These are phyloP conservation scores for Trichoderma arundinaceum DNA, from an alignment of 2,329 filamentous ascomycete species.

Conservation along the genomic window DNA sequence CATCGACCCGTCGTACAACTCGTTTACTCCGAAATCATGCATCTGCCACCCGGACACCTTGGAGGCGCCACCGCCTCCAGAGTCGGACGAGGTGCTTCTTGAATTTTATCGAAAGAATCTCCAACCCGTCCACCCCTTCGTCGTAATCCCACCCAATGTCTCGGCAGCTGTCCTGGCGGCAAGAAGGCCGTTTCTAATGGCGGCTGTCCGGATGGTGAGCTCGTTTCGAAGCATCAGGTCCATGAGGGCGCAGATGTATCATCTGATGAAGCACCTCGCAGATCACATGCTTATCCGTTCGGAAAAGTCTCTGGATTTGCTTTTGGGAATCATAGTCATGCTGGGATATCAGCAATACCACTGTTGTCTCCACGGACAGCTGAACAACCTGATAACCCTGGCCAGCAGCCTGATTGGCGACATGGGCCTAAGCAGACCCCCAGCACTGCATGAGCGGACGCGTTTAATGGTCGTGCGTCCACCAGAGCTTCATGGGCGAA, in stretches of 20 bases:
- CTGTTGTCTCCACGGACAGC: constrained; percentile 58
- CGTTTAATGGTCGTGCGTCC: constrained; percentile 51
- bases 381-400: constrained; percentile 57
- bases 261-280: constrained; percentile 52
- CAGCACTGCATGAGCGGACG: constrained; percentile 50
- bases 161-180: constrained; percentile 47
- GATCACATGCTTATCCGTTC: constrained; percentile 57
- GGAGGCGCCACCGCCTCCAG: constrained; percentile 48
- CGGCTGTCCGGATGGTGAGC: constrained; percentile 56
- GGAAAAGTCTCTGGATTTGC: constrained; percentile 56
- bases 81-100: constrained; percentile 54
- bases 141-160: constrained; percentile 48
- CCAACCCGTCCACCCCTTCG: constrained; percentile 54
- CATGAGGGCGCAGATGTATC: constrained; percentile 58
- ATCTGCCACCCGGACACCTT: constrained; percentile 53
- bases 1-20: constrained; percentile 53
- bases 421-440: constrained; percentile 52
- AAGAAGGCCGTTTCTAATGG: constrained; percentile 55
- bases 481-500: constrained; percentile 47
- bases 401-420: constrained; percentile 55
- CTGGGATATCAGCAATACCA: constrained; percentile 61
- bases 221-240: constrained; percentile 54
- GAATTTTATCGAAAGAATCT: constrained; percentile 52
- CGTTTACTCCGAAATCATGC: constrained; percentile 53
- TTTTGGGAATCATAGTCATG: constrained; percentile 56